Conservation (phyloP, 345 rosid genomes). For the Physaria fendleri region DNA sequence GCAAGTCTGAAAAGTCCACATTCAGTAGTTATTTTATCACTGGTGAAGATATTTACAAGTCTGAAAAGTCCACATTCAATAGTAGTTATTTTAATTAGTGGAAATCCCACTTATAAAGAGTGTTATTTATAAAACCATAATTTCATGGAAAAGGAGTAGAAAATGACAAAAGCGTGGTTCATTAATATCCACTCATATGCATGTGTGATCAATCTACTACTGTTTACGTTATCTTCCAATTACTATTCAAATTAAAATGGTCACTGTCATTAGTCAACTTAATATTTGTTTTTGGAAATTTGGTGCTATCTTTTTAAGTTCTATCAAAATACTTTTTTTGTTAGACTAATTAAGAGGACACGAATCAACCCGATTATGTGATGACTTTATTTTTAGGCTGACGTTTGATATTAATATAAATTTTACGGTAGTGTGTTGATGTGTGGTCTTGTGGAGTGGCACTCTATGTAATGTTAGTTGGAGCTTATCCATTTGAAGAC, state of each 20-base stretch:
- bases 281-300: neutral
- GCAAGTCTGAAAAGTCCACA: constrained; percentile 16
- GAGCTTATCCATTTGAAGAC: constrained; percentile 80
- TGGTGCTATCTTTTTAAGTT: neutral
- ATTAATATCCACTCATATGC: constrained; percentile 20
- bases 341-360: neutral
- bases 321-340: neutral
- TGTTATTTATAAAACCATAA: constrained; percentile 20
- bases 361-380: neutral
- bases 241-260: neutral
- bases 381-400: neutral
- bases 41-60: constrained; percentile 16
- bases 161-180: constrained; percentile 23
- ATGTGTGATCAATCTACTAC: constrained; percentile 3
- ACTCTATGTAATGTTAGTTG: constrained; percentile 75
- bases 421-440: constrained; percentile 46
- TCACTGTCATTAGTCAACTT: constrained; percentile 14
- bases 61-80: constrained; percentile 16
- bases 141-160: constrained; percentile 14
- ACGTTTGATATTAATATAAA: neutral
- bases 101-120: constrained; percentile 16
- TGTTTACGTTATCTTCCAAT: neutral
- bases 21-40: no score
- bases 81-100: neutral
- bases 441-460: constrained; percentile 91